Evolutionary conservation across 768 basidiomycete genomes (phyloP), one percentile per base, ranked within the genome.

Genomic region (Macrolepiota albuminosa): DNA sequence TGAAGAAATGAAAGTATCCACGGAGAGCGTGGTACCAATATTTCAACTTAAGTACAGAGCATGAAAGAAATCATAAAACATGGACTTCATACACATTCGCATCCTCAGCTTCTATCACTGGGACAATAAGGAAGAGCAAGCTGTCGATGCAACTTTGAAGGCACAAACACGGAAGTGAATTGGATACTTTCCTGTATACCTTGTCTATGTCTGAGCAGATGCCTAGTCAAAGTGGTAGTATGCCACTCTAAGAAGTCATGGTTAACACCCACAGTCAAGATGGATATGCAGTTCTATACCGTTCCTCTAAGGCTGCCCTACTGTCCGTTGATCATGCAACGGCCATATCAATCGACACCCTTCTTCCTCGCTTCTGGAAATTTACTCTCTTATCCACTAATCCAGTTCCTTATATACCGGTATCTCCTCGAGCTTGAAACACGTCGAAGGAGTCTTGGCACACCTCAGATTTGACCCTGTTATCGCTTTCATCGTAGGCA

Each of bases 331-430:
- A 75, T 37, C 64, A 68, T 0, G 70, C 68, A 6, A 69, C 75
- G 33, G 81, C 79, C 49, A 68, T 69, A 50, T 69, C 69, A 24
- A 75, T 94, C 62, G 87, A 89, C 63, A 78, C 77, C 10, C 66
- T 83, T 62, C 77, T 92, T n/a, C 93, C 91, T 1, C 79, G 76
- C 14, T 87, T 84, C 74, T 89, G 90, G 83, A 90, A 84, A 62
- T 81, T 88, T 8, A 83, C 82, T 16, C 75, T 84, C 1, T 72
- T 95, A 11, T 86, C 90, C 2, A 51, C 68, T 4, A 61, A 64
- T 0, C 84, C 88, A 10, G 64, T 79, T 4, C 50, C 80, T 0
- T 81, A 79, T 67, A 61, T 80, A 18, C 81, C 88, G 29, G 86
- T 94, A 24, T 83, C 86, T 63, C 77, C 16, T 68, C 79, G 7